Evolutionary conservation across 208 protist genomes (phyloP).

Genomic region (Leishmania guyanensis): DNA sequence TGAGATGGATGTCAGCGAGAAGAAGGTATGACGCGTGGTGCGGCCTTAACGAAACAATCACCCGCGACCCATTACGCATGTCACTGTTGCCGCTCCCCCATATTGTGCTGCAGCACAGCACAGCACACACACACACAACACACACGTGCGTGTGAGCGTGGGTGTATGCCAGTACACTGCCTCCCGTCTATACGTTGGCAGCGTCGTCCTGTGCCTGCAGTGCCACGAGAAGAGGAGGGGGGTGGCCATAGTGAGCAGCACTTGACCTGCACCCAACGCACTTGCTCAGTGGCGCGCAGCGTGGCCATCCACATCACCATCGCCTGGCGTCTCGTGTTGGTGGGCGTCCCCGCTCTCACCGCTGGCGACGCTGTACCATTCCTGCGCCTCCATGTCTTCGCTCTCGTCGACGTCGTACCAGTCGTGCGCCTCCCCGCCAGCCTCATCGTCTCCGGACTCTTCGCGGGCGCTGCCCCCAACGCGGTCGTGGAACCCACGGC

Average conservation of each 20-base stretch:
- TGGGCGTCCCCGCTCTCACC: neutral
- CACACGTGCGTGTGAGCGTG: neutral
- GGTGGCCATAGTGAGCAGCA: neutral
- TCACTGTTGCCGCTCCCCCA: neutral
- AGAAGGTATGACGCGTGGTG: neutral
- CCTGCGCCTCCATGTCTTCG: conserved; percentile 18
- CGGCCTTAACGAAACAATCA: neutral
- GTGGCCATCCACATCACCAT: neutral
- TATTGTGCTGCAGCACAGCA: neutral
- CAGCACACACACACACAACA: neutral
- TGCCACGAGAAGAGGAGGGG: neutral
- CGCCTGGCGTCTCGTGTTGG: neutral
- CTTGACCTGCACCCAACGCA: neutral
- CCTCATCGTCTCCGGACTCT: neutral
- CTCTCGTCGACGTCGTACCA: conserved; percentile 22
- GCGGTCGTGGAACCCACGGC: neutral
- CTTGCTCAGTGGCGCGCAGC: neutral
- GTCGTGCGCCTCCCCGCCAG: conserved; percentile 1
- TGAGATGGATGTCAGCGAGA: neutral
- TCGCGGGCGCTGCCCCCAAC: neutral
- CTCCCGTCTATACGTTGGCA: neutral
- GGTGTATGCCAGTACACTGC: neutral
- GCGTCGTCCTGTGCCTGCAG: neutral
- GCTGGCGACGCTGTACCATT: conserved; percentile 36
- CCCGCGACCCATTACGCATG: neutral